Evolutionary conservation across 768 basidiomycete species (phyloP).

Genomic region (Amanita rimosa): DNA sequence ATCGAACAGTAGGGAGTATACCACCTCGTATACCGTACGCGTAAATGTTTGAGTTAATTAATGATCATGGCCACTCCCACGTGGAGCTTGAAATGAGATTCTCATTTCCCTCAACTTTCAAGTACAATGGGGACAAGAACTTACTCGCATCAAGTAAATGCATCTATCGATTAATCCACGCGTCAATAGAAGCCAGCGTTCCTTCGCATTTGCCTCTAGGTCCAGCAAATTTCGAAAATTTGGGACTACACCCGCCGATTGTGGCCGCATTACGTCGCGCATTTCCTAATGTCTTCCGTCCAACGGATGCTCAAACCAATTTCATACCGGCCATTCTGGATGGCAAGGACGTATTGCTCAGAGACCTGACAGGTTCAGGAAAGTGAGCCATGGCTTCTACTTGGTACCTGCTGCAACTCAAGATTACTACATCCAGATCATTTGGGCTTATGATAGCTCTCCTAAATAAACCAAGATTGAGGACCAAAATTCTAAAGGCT

Average conservation of each 20-base stretch:
- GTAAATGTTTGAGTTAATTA: too few species aligned
- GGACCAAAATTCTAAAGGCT: constrained; percentile 12
- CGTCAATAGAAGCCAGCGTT: not conserved
- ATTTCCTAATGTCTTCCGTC: constrained; percentile 48
- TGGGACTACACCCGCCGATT: constrained; percentile 41
- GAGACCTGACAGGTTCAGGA: constrained; percentile 67
- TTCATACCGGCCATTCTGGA: constrained; percentile 52
- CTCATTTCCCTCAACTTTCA: not conserved
- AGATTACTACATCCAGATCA: constrained; percentile 32
- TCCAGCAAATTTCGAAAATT: constrained; percentile 30
- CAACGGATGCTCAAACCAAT: constrained; percentile 47
- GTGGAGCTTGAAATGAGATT: not conserved
- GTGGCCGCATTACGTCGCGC: constrained; percentile 39
- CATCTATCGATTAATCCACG: not conserved
- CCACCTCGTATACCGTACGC: not conserved
- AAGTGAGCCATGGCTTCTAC: constrained; percentile 38
- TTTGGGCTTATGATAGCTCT: constrained; percentile 61
- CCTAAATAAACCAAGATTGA: constrained; percentile 40
- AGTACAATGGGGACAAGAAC: not conserved
- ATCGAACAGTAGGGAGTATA: constrained; percentile 6
- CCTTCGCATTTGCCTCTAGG: not conserved
- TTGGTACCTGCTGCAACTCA: not conserved
- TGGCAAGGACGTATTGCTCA: constrained; percentile 51
- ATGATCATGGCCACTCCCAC: not conserved
- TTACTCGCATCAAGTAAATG: not conserved